A percentile compares a stretch with the other conserved stretches of the same genome.
Evolutionary conservation across 148 eudicot genomes (phyloP).

Genomic region (Rheum nobile): DNA sequence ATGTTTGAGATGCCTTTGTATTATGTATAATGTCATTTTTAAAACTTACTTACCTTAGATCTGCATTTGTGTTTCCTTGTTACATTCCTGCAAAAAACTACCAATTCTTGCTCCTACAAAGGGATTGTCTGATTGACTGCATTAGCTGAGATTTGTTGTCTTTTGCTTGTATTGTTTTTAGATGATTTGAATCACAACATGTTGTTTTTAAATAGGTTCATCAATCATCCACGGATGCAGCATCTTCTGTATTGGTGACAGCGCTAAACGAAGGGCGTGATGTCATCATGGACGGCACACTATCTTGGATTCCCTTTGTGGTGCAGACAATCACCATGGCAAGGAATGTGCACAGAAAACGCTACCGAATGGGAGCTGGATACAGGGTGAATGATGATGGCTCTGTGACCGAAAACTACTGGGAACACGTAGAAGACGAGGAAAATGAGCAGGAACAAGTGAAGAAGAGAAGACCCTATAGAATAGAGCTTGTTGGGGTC

Average conservation of each 20-base stretch:
- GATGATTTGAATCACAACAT: background rate
- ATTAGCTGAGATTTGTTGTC: no score
- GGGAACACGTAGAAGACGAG: conserved; percentile 85
- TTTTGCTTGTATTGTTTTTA: no score
- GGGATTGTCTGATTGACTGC: no score
- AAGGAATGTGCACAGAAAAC: conserved; percentile 82
- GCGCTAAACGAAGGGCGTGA: conserved; percentile 98
- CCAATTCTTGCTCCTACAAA: no score
- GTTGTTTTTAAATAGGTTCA: conserved; percentile 56
- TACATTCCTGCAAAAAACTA: no score
- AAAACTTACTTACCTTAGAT: no score
- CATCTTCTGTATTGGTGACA: conserved; percentile 92
- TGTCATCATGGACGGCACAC: conserved; percentile 98
- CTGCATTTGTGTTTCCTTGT: no score
- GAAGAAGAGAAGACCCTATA: conserved; percentile 79
- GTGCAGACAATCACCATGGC: conserved; percentile 99
- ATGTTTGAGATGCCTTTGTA: no score
- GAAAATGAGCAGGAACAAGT: conserved; percentile 31
- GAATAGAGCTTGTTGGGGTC: conserved; percentile 96
- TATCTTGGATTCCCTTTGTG: conserved; percentile 95
- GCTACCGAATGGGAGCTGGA: conserved; percentile 97
- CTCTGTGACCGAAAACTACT: conserved; percentile 65
- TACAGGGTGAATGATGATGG: conserved; percentile 67
- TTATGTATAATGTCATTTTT: no score
- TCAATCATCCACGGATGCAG: conserved; percentile 97